Base-by-base conservation (phyloP, 345 rosid genomes). In the Garcia nutans region DNA sequence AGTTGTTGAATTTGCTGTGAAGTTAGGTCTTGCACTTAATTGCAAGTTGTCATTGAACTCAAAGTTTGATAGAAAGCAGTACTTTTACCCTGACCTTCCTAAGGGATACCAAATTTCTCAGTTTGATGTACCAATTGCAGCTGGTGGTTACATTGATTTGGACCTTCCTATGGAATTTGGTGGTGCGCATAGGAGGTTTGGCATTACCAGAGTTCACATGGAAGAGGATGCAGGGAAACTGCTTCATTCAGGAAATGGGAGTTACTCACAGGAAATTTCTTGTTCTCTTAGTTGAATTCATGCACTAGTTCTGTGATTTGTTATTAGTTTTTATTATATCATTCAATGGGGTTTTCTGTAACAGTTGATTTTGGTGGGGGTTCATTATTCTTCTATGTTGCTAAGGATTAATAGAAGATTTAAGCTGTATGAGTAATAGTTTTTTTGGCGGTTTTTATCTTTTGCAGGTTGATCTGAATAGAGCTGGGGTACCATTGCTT, bases 181-280 rank as follows among this genome's bases (percentile, higher is more conserved):
- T 74, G 97, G 99, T 68, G 97, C 96, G 13, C 97, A 91, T 50
- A 88, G 86, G 89, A 88, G 88, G 76, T 95, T 95, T 76, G 97
- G 97, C 75, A 83, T 93, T 74, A 95, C 99, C 60, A 87, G 98
- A 79, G 93, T 95, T 89, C 97, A 93, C 82, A 93, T 95, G 96
- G 99, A 95, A 83, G 99, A 95, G 83, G 99, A 95, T 86, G 98
- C 98, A 10, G 98, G 98, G 66, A 93, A 95, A 88, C 82, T 93
- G 15, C 85, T 95, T 73, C 98, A 95, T 79, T 84, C 94, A 64
- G 94, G 85, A 62, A 79, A 83, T 78, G 97, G 91, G 69, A 88
- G 82, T 80, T 85, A 80, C 81, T 92, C 99, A n/a, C 96, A 92
- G 97, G 87, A 54, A 82, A 77, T 68, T 77, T 59, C 80, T 69